Conservation (phyloP, 139 green algal genomes). For the Dunaliella primolecta region DNA sequence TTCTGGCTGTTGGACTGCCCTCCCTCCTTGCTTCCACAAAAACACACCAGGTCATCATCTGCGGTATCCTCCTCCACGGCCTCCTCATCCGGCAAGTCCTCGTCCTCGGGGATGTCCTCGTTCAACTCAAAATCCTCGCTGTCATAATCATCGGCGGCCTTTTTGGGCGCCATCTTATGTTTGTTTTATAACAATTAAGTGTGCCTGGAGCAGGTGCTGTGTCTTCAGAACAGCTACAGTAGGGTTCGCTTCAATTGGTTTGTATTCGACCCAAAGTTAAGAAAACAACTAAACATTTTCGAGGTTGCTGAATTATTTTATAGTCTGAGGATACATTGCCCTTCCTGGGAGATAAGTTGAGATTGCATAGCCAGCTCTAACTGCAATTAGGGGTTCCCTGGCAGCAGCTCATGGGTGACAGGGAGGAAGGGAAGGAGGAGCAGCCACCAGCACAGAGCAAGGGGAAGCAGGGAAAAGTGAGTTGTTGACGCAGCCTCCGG, state of each 20-base stretch:
- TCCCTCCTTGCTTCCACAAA: not conserved
- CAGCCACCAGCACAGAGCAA: not conserved
- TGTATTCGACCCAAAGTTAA: too few species aligned
- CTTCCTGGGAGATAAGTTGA: too few species aligned
- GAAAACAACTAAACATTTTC: too few species aligned
- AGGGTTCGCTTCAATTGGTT: not conserved
- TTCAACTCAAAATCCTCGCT: not conserved
- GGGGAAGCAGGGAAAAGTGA: constrained; percentile 7
- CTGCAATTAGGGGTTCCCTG: too few species aligned
- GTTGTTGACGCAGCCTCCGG: not conserved
- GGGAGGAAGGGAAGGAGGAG: not conserved
- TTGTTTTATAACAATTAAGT: not conserved
- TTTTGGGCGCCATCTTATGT: not conserved
- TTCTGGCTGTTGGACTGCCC: not conserved
- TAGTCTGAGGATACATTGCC: too few species aligned
- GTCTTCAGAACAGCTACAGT: not conserved
- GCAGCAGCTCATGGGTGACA: too few species aligned
- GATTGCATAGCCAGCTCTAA: too few species aligned
- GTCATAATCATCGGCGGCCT: not conserved
- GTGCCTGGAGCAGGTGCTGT: not conserved
- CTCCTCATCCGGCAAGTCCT: not conserved
- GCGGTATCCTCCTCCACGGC: constrained; percentile 13
- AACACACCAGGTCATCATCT: constrained; percentile 2
- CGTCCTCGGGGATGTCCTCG: constrained; percentile 5
- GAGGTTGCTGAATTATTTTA: too few species aligned